Evolutionary conservation across 73 alveolate genomes (phyloP).

Genomic region (Breviolum minutum): DNA sequence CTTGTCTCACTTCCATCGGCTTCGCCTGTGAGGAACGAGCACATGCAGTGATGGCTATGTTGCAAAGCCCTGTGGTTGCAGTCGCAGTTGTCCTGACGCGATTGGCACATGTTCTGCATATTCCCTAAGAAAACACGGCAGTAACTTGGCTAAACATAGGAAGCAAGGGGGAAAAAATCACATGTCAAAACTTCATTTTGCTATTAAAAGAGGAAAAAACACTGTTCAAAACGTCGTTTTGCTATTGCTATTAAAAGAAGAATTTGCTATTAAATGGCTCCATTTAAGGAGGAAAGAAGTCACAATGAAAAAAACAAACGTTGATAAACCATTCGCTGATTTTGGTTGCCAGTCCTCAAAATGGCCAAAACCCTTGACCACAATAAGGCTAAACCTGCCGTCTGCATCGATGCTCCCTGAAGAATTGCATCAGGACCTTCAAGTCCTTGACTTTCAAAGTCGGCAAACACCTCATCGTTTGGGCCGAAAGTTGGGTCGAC

Average conservation of each 20-base stretch:
- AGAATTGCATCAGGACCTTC: neutral
- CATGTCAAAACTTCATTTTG: too few species aligned
- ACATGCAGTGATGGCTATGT: constrained; percentile 54
- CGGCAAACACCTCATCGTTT: too few species aligned
- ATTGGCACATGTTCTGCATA: neutral
- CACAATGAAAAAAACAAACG: too few species aligned
- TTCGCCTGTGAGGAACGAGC: constrained; percentile 27
- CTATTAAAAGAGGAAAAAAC: too few species aligned
- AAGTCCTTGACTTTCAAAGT: neutral
- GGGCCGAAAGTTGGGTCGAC: too few species aligned
- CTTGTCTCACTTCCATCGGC: neutral
- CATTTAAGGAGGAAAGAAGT: too few species aligned
- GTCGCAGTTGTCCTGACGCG: neutral
- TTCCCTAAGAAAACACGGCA: neutral
- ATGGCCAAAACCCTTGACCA: constrained; percentile 16
- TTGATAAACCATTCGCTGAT: too few species aligned
- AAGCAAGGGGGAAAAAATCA: too few species aligned
- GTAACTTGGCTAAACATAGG: too few species aligned
- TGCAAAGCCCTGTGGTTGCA: constrained; percentile 17
- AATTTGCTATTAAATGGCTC: too few species aligned
- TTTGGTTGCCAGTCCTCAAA: neutral
- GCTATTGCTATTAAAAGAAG: neutral
- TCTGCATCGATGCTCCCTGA: constrained; percentile 1
- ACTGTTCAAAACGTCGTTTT: too few species aligned
- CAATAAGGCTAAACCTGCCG: neutral